Base-by-base conservation (phyloP, 805 yeast species). In the Cyberlindnera amylophila region DNA sequence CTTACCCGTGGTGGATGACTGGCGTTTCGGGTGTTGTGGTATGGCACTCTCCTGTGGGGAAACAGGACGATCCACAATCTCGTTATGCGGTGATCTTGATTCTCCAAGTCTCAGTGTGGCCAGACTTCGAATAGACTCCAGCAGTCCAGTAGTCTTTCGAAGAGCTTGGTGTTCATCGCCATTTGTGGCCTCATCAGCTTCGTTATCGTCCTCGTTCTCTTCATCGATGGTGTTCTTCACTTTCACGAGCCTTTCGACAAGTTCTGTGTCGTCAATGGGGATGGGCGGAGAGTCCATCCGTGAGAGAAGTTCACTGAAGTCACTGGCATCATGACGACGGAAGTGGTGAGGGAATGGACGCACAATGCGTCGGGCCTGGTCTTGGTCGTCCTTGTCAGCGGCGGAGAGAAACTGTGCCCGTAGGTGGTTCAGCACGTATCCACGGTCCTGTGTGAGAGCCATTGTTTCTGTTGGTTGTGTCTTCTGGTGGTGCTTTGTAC, bases 201-300 rank as follows among this genome's bases (percentile, higher is more conserved):
- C 39, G 3, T 34, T 36, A 10, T 44, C 49, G 7, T 41, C 47
- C 34, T 41, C 51, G 14, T 34, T 42, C 27, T 41, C 49, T 31
- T 41, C 47, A 19, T 36, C 30, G 16, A 41, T 41, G 24, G 43
- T 34, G 4, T 42, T 49, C 35, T 38, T 24, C 27, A 44, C 40
- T 11, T 27, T 34, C 4, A 26, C 39, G 15, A 51, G 33, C 7
- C 42, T 38, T 27, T 40, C 35, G n/a, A 35, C 15, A 15, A 50
- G 38, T 55, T 59, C 17, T 51, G 36, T n/a, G 1, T 54, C 56
- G 18, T 59, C 60, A 8, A 57, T 40, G 1, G 63, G 63, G n/a
- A 61, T 58, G 3, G 64, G 64, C 0, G 64, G 64, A 9, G 54
- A 47, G 27, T 58, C 62, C 3, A 51, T 28, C n/a, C 49, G 34